Conservation (phyloP, 441 rosid species). For the Syzygium malaccense region DNA sequence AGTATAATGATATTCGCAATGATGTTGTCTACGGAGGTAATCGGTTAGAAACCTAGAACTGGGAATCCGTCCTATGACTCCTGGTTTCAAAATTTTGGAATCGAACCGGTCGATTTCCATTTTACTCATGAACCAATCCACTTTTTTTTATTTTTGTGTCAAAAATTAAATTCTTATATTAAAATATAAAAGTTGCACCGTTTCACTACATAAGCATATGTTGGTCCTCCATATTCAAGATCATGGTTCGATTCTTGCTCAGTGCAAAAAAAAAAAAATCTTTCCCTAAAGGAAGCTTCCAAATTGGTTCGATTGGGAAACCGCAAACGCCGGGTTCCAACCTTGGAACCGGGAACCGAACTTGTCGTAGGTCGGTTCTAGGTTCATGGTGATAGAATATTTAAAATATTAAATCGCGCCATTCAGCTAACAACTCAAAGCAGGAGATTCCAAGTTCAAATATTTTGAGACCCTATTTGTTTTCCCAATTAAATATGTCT, state of each 20-base stretch:
- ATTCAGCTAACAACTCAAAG: too few species aligned
- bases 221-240: background rate
- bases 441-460: too few species aligned
- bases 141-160: background rate
- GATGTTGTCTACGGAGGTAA: background rate
- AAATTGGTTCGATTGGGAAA: background rate
- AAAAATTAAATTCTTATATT: background rate
- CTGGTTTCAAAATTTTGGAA: background rate
- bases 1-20: accelerated
- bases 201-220: background rate
- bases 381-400: too few species aligned
- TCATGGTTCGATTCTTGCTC: accelerated
- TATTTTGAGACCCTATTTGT: too few species aligned
- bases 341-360: accelerated
- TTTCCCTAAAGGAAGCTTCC: background rate
- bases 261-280: background rate
- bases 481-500: too few species aligned
- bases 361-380: too few species aligned
- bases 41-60: background rate
- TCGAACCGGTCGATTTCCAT: accelerated
- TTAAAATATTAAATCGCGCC: too few species aligned
- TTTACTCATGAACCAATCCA: accelerated
- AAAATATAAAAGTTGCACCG: background rate
- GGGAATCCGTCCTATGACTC: background rate
- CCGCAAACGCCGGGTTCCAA: accelerated